Conservation (phyloP, 306 rosid genomes). For the Glycyrrhiza uralensis region DNA sequence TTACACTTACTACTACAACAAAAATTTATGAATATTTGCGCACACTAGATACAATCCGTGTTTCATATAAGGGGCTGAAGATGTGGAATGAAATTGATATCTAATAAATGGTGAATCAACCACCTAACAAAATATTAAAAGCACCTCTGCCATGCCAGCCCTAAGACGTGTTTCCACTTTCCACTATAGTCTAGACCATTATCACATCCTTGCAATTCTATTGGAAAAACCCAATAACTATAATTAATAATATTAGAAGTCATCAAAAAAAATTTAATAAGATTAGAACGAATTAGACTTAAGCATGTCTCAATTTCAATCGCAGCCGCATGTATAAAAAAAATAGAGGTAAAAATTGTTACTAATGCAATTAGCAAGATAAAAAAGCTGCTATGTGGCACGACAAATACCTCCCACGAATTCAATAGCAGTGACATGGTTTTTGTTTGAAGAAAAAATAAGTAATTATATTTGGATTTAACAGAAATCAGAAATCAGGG, state of each 20-base stretch:
- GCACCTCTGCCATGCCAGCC: not conserved
- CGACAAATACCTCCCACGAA: too few species aligned
- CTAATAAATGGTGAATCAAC: slow-evolving; percentile 28
- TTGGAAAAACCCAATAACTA: slow-evolving; percentile 19
- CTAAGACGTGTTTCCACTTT: not conserved
- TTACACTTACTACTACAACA: not conserved
- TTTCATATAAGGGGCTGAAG: not conserved
- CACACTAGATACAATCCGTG: not conserved
- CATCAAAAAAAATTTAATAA: too few species aligned
- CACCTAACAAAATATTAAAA: slow-evolving; percentile 14
- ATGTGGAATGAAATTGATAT: not conserved
- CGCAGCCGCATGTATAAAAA: not conserved
- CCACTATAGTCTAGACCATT: slow-evolving; percentile 3
- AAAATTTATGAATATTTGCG: not conserved
- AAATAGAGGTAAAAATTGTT: not conserved
- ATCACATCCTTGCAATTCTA: not conserved
- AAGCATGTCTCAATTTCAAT: not conserved
- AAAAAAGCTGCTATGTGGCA: not conserved
- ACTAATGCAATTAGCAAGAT: not conserved
- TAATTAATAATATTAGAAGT: too few species aligned
- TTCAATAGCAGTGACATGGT: too few species aligned
- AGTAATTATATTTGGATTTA: too few species aligned
- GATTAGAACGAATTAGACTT: not conserved
- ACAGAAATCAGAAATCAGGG: too few species aligned
- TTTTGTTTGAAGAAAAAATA: too few species aligned